Percentiles rank a stretch among this genome's conserved stretches.
Evolutionary conservation across 2,329 filamentous ascomycete genomes (phyloP).

Genomic region (Pyrenochaeta sp.): DNA sequence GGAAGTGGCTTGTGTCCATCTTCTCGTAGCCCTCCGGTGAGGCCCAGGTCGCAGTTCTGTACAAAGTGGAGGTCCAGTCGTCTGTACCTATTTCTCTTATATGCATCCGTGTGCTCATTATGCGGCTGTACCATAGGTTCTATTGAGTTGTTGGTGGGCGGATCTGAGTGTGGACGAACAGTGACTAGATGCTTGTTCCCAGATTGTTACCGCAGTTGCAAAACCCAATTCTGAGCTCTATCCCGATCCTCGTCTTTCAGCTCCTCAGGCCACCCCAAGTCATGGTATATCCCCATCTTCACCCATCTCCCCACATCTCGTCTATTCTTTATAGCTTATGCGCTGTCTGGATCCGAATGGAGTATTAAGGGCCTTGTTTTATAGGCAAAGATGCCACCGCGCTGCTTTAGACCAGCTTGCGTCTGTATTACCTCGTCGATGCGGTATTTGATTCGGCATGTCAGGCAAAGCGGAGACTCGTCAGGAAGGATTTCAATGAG

Average conservation of each 20-base stretch:
- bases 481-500: background rate
- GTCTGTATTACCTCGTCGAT: slow-evolving; percentile 13
- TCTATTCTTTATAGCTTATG: background rate
- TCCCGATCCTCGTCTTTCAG: slow-evolving; percentile 6
- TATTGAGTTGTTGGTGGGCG: background rate
- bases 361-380: background rate
- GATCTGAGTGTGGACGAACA: background rate
- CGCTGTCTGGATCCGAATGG: slow-evolving; percentile 1
- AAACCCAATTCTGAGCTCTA: background rate
- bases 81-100: background rate
- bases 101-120: slow-evolving; percentile 9
- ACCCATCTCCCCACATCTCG: slow-evolving; percentile 4
- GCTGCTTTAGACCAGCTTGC: slow-evolving; percentile 11
- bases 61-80: slow-evolving; percentile 2
- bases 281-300: slow-evolving; percentile 9
- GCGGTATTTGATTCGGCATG: slow-evolving; percentile 11
- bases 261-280: slow-evolving; percentile 13
- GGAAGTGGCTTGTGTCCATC: slow-evolving; percentile 17
- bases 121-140: slow-evolving; percentile 3
- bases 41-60: slow-evolving; percentile 14
- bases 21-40: slow-evolving; percentile 19
- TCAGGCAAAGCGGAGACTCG: slow-evolving; percentile 3
- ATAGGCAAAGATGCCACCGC: slow-evolving; percentile 21
- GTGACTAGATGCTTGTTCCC: background rate
- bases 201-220: background rate